phyloP scores from a whole-genome alignment of 169 alveolate genomes.

The Eimeria zaria region DNA sequence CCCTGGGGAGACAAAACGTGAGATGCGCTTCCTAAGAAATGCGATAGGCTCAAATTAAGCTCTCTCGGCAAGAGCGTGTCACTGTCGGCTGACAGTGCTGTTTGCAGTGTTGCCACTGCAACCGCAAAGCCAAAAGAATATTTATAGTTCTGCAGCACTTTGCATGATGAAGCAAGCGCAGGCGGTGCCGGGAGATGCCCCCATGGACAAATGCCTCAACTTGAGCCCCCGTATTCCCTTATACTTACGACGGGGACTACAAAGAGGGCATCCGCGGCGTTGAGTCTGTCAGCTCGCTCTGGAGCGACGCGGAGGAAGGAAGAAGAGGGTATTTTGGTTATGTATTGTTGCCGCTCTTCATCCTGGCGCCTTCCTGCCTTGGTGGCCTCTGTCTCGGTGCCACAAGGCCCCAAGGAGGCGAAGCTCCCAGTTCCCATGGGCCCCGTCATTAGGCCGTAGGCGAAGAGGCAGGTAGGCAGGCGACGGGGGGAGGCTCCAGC shows the following conservation, averaged over 20 bases:
- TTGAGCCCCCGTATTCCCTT: background rate
- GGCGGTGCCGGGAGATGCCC: background rate
- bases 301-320: constrained; percentile 59
- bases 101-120: background rate
- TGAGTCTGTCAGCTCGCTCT: constrained; percentile 1
- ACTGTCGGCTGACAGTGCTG: background rate
- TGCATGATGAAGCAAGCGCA: background rate
- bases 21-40: too few relatives aligned
- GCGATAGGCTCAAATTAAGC: background rate
- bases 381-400: constrained; percentile 35
- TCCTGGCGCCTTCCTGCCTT: constrained; percentile 57
- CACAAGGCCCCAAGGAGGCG: constrained; percentile 4
- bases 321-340: constrained; percentile 76
- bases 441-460: constrained; percentile 64
- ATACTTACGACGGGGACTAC: constrained; percentile 34
- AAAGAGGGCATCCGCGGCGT: constrained; percentile 43
- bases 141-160: background rate
- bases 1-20: background rate
- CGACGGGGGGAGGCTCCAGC: background rate
- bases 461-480: constrained; percentile 3
- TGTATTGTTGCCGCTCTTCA: constrained; percentile 76
- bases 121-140: background rate
- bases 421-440: constrained; percentile 27
- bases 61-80: background rate
- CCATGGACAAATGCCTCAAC: background rate